Base-by-base conservation (phyloP, 108 stramenopile genomes). In the Nitzschia inconspicua region DNA sequence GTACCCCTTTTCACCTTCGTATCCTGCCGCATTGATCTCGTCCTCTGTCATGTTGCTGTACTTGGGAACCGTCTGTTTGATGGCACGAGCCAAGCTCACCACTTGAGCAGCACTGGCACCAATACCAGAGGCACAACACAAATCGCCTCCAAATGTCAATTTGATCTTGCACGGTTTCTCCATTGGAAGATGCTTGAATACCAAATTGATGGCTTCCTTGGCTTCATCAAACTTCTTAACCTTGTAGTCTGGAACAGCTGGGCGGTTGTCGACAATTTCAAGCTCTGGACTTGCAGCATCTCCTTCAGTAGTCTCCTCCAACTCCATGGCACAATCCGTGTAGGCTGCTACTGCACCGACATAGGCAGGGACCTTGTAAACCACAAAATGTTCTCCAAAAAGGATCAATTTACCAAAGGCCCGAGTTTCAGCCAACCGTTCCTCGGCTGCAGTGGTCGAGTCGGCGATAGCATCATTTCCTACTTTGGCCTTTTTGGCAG, bases 381-480 rank as follows among this genome's bases (percentile, higher is more conserved):
- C 91, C 26, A 93, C 91, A 73, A 93, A 88, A 66, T 93, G 91
- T 66, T 93, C 91, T 26, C 91, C 91, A 67, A 93, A 88, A 32
- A 93, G 70, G 51, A 93, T 93, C 16, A 93, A 70, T 66, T 93
- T 93, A 29, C 91, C 91, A 55, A 74, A 93, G 29, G 85, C 91
- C 4, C 71, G 75, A 25, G 85, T 89, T 51, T 70, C 48, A 6
- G 27, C 42, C 42, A 54, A n/a, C 13, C 4, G 18, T 23, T 32
- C 16, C 20, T 34, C 28, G 5, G 51, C 11, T 14, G 31, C 51
- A 10, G 22, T 27, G 22, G 47, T 23, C 8, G 47, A 4, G 22
- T 3, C 43, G 43, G 43, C 43, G 5, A 4, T 23, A 10, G 3
- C 20, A 1, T 52, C 51, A 37, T 39, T 39, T n/a, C n/a, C n/a